phyloP scores from a whole-genome alignment of 805 yeast genomes.

The Hanseniaspora jakobsenii region DNA sequence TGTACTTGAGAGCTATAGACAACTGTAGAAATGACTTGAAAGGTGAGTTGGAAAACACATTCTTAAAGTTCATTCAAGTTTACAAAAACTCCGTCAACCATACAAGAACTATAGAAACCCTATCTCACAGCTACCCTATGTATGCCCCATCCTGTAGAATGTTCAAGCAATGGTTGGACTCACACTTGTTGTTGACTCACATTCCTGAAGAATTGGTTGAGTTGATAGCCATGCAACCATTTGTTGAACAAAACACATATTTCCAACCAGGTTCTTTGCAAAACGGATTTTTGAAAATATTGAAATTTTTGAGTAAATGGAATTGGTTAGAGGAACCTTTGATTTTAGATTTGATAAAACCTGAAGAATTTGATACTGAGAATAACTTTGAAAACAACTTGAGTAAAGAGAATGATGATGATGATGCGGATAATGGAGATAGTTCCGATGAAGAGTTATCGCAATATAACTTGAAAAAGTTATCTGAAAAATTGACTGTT shows the following conservation, averaged over 20 bases:
- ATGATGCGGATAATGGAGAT: constrained; percentile 22
- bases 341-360: constrained; percentile 60
- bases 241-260: constrained; percentile 81
- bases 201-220: constrained; percentile 72
- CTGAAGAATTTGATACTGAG: constrained; percentile 20
- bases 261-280: constrained; percentile 65
- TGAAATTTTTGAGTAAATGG: constrained; percentile 69
- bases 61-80: constrained; percentile 49
- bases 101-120: constrained; percentile 60
- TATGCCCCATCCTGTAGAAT: constrained; percentile 72
- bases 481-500: constrained; percentile 51
- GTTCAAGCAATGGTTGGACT: constrained; percentile 80
- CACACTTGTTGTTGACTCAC: constrained; percentile 62
- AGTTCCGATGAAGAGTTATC: constrained; percentile 24
- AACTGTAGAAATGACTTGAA: constrained; percentile 51
- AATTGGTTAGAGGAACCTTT: constrained; percentile 88
- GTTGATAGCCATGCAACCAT: constrained; percentile 67
- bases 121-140: constrained; percentile 59
- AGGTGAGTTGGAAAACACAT: constrained; percentile 46
- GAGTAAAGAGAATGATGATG: constrained; percentile 26
- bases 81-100: constrained; percentile 65
- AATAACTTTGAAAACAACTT: constrained; percentile 15
- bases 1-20: constrained; percentile 60
- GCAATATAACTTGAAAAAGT: constrained; percentile 31
- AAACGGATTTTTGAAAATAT: constrained; percentile 65